phyloP scores from a whole-genome alignment of 805 yeast genomes.

The Alloascoidea africana region DNA sequence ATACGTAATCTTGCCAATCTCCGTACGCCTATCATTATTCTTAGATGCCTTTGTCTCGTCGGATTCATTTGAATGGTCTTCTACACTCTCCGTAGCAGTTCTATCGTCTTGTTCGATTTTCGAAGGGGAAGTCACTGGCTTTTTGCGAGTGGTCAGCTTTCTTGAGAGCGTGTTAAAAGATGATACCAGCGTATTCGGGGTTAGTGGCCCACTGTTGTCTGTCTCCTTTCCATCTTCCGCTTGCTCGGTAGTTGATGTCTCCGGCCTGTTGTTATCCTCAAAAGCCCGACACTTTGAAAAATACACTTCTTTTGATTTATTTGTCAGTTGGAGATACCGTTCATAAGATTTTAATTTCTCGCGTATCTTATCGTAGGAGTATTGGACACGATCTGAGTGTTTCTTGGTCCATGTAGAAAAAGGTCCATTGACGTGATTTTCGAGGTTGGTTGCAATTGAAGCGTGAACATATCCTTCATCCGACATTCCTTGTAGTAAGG shows the following conservation, averaged over 20 bases:
- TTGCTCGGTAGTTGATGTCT: no score
- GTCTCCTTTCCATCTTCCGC: no score
- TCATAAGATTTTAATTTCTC: neutral
- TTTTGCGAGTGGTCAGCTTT: neutral
- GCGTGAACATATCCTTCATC: neutral
- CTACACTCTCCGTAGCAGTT: neutral
- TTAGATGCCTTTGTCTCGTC: neutral
- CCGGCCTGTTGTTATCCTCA: slow-evolving; percentile 1
- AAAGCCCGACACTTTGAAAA: neutral
- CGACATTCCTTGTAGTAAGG: slow-evolving; percentile 1
- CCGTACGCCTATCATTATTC: slow-evolving; percentile 1
- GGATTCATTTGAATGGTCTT: neutral
- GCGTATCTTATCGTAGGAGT: neutral
- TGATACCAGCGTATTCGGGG: no score
- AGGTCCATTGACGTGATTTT: neutral
- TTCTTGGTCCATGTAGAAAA: neutral
- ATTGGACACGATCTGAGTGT: neutral
- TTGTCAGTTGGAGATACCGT: neutral
- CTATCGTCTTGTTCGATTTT: no score
- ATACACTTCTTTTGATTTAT: neutral
- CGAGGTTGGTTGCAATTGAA: neutral
- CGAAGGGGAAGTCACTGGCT: no score
- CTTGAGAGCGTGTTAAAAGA: neutral
- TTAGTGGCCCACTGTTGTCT: no score
- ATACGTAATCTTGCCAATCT: slow-evolving; percentile 16